A percentile compares a stretch with the other conserved stretches of the same genome.
These are phyloP conservation scores for Anastatica hierochuntica DNA, from an alignment of 345 rosid species.

Conservation along the genomic window DNA sequence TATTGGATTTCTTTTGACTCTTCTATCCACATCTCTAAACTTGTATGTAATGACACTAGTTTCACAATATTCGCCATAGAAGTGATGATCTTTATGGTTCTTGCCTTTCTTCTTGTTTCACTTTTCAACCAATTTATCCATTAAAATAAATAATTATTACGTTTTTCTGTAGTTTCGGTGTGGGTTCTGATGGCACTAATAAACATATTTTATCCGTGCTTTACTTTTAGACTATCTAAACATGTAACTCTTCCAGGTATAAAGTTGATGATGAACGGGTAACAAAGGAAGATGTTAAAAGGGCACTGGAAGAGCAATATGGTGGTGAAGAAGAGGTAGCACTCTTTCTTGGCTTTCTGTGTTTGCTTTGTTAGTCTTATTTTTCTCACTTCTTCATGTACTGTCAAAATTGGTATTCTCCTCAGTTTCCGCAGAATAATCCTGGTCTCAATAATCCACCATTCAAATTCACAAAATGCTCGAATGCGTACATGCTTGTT, in stretches of 20 bases:
- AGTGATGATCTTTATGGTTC: conserved; percentile 1
- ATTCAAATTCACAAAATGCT: conserved; percentile 90
- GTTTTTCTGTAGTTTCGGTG: conserved; percentile 5
- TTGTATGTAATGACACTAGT: neutral
- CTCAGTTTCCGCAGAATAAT: conserved; percentile 79
- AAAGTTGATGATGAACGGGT: conserved; percentile 99
- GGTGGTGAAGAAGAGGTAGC: conserved; percentile 99
- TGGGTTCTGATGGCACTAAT: conserved; percentile 1
- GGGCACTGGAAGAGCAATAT: conserved; percentile 95
- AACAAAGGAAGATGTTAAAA: conserved; percentile 84
- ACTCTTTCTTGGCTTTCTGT: conserved; percentile 11
- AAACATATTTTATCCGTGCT: neutral
- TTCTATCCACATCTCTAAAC: neutral
- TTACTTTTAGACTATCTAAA: conserved; percentile 5
- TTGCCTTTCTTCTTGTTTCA: neutral
- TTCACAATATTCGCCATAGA: conserved; percentile 1
- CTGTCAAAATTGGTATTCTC: conserved; percentile 10
- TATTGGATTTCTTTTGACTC: neutral
- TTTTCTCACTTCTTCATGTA: conserved; percentile 10
- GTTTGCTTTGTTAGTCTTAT: conserved; percentile 1
- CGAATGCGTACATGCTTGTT: conserved; percentile 98
- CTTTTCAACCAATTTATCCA: neutral
- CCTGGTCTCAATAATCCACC: conserved; percentile 92
- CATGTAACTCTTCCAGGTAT: conserved; percentile 40
- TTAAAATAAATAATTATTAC: neutral